These are phyloP conservation scores for Chaetomiaceae sp. DNA, from an alignment of 2,329 filamentous ascomycete genomes.

Conservation along the genomic window DNA sequence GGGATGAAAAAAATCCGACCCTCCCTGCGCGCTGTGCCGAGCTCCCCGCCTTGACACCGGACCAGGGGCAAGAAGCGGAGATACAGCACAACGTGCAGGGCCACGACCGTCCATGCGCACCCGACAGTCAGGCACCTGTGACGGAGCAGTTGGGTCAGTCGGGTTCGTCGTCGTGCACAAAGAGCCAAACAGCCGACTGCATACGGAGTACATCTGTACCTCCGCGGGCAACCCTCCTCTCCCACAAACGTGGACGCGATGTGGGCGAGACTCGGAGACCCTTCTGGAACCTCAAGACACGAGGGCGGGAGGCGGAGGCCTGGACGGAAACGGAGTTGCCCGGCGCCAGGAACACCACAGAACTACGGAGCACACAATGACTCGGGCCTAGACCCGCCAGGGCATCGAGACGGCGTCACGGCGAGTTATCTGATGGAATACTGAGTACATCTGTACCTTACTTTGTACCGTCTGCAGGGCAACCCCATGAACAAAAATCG, in stretches of 20 bases:
- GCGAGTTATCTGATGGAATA: too few relatives aligned
- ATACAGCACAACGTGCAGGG: conserved; percentile 10
- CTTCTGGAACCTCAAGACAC: neutral
- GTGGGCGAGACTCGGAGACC: neutral
- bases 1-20: conserved; percentile 19
- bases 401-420: too few relatives aligned
- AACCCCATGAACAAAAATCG: neutral
- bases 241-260: too few relatives aligned
- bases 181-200: too few relatives aligned
- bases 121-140: neutral
- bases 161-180: too few relatives aligned
- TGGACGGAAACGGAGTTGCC: neutral
- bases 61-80: conserved; percentile 14
- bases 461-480: too few relatives aligned
- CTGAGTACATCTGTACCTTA: too few relatives aligned
- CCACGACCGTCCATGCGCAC: conserved; percentile 8
- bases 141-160: too few relatives aligned
- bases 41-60: conserved; percentile 17
- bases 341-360: conserved; percentile 5
- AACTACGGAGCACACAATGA: too few relatives aligned
- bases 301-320: neutral
- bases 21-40: conserved; percentile 12
- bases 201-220: too few relatives aligned
- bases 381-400: conserved; percentile 2
- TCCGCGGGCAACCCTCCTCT: too few relatives aligned